phyloP scores from a whole-genome alignment of 1,284 basidiomycete species.

The Cryptococcus sp. region DNA sequence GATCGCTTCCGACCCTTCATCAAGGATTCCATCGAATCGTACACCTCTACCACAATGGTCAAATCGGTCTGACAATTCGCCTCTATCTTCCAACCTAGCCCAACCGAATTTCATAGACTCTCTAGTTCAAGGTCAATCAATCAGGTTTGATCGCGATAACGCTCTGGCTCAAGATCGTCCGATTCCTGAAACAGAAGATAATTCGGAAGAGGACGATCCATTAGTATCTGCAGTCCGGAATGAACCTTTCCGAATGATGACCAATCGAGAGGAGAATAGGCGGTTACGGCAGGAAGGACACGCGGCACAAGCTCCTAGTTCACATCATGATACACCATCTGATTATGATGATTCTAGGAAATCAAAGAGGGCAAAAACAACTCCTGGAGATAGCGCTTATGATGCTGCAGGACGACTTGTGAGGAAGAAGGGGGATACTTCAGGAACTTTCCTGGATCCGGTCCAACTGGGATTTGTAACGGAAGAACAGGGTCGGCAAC shows the following conservation, averaged over 20 bases:
- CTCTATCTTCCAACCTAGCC: neutral
- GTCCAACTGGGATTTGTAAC: slow-evolving; percentile 58
- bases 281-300: neutral
- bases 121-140: neutral
- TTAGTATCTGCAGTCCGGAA: neutral
- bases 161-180: neutral
- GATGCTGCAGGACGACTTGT: slow-evolving; percentile 19
- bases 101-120: neutral
- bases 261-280: neutral
- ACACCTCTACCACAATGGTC: neutral
- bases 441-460: slow-evolving; percentile 23
- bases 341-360: slow-evolving; percentile 3
- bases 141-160: neutral
- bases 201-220: neutral
- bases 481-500: slow-evolving; percentile 67
- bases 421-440: slow-evolving; percentile 18
- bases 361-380: slow-evolving; percentile 5
- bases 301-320: neutral
- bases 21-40: no score
- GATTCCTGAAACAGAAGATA: neutral
- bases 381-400: slow-evolving; percentile 7
- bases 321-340: neutral
- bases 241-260: neutral
- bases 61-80: neutral
- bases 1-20: no score